A percentile compares a stretch with the other conserved stretches of the same genome.
phyloP scores from a whole-genome alignment of 257 asterid species.

The Solanum verrucosum region DNA sequence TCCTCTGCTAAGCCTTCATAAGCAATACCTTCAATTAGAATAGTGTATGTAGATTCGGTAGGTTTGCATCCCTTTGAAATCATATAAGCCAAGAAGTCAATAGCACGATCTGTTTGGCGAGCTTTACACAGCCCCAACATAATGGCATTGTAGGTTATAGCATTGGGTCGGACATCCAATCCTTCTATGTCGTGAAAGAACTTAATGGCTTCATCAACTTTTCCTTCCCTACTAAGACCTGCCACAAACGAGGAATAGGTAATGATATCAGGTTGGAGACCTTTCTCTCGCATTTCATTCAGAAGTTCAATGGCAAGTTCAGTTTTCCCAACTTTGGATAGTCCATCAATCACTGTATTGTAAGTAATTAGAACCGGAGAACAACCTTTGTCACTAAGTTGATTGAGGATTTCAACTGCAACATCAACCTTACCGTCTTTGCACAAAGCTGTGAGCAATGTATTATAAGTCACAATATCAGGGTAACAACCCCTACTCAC shows the following conservation, averaged over 20 bases:
- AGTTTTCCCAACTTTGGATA: constrained; percentile 64
- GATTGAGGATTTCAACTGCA: constrained; percentile 73
- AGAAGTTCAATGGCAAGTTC: constrained; percentile 47
- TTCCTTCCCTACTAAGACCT: constrained; percentile 79
- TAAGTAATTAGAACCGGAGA: constrained; percentile 80
- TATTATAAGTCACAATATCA: constrained; percentile 79
- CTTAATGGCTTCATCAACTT: constrained; percentile 55
- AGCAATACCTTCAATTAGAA: constrained; percentile 67
- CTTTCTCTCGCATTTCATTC: constrained; percentile 60
- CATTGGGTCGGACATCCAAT: constrained; percentile 50
- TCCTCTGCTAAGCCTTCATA: constrained; percentile 58
- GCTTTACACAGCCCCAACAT: constrained; percentile 84
- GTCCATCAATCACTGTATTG: constrained; percentile 78
- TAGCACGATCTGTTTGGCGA: constrained; percentile 68
- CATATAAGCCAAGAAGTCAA: constrained; percentile 63
- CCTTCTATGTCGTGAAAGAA: constrained; percentile 58
- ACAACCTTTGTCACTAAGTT: constrained; percentile 49
- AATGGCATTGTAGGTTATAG: constrained; percentile 56
- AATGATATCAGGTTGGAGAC: constrained; percentile 57
- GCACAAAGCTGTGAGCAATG: constrained; percentile 76
- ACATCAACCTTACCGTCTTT: constrained; percentile 74
- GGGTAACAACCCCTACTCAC: constrained; percentile 75
- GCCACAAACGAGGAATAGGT: constrained; percentile 63
- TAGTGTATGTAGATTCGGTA: constrained; percentile 69
- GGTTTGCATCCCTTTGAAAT: constrained; percentile 77